These are phyloP conservation scores for Candida pseudofarinosa DNA, from an alignment of 805 yeast species.

Conservation along the genomic window DNA sequence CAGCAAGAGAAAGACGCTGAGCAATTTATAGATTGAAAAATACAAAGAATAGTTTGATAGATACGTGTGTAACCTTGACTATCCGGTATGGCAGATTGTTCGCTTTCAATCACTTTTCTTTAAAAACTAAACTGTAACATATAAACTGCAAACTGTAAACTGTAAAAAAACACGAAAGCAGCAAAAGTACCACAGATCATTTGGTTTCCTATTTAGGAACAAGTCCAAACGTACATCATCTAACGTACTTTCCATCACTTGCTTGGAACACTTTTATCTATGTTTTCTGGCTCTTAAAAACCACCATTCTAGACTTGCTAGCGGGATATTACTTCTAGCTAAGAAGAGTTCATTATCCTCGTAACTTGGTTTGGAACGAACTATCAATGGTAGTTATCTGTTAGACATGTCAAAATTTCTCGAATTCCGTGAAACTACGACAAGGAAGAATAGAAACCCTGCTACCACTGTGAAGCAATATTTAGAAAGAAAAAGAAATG, in stretches of 20 bases:
- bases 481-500: background rate
- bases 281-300: too few species aligned
- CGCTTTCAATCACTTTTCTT: too few species aligned
- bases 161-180: background rate
- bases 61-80: too few species aligned
- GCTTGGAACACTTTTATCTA: too few species aligned
- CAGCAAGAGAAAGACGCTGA: background rate
- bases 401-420: background rate
- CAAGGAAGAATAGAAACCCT: background rate
- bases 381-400: background rate
- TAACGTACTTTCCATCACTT: too few species aligned
- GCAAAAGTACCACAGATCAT: slow-evolving; percentile 1
- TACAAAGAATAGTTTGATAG: too few species aligned
- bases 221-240: background rate
- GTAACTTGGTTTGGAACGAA: too few species aligned
- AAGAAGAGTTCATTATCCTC: too few species aligned
- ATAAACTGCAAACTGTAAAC: slow-evolving; percentile 1
- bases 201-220: background rate
- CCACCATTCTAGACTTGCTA: too few species aligned
- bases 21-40: background rate
- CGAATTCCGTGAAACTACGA: background rate
- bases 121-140: slow-evolving; percentile 1
- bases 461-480: background rate
- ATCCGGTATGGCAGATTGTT: too few species aligned
- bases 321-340: too few species aligned